These are phyloP conservation scores for Croton setiger DNA, from an alignment of 441 rosid genomes.

Conservation along the genomic window DNA sequence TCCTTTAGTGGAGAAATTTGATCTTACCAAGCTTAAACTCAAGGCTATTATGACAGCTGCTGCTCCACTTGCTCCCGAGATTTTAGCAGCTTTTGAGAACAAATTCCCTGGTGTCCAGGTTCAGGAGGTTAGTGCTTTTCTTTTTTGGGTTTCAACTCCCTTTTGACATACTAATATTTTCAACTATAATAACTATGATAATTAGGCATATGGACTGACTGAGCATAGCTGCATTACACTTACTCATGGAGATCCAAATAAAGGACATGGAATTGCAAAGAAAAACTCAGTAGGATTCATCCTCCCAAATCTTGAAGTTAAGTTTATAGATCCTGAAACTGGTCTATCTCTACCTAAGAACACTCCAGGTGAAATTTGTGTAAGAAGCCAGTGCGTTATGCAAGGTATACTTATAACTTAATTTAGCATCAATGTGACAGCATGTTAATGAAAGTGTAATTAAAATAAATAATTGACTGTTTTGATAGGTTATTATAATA, in stretches of 20 bases:
- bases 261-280: conserved; percentile 55
- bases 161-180: no score
- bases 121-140: conserved; percentile 53
- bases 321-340: conserved; percentile 79
- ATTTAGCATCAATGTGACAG: neutral
- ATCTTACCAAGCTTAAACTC: conserved; percentile 70
- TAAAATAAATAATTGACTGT: no score
- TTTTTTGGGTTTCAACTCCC: neutral
- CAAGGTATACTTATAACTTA: conserved; percentile 40
- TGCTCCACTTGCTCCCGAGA: conserved; percentile 85
- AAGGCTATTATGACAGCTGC: conserved; percentile 84
- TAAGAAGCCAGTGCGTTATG: conserved; percentile 87
- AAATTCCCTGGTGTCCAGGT: conserved; percentile 85
- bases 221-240: conserved; percentile 97
- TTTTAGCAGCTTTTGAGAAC: conserved; percentile 59
- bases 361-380: conserved; percentile 83
- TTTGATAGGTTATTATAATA: conserved; percentile 55
- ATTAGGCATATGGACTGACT: conserved; percentile 87
- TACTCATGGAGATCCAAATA: conserved; percentile 61
- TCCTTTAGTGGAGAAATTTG: conserved; percentile 78
- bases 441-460: no score
- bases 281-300: conserved; percentile 84
- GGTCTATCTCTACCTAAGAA: conserved; percentile 61
- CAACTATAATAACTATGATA: no score
- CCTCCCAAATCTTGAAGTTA: conserved; percentile 79